Evolutionary conservation across 768 basidiomycete species (phyloP), one percentile per base, ranked within the genome.

Genomic region (Naganishia antarctica): DNA sequence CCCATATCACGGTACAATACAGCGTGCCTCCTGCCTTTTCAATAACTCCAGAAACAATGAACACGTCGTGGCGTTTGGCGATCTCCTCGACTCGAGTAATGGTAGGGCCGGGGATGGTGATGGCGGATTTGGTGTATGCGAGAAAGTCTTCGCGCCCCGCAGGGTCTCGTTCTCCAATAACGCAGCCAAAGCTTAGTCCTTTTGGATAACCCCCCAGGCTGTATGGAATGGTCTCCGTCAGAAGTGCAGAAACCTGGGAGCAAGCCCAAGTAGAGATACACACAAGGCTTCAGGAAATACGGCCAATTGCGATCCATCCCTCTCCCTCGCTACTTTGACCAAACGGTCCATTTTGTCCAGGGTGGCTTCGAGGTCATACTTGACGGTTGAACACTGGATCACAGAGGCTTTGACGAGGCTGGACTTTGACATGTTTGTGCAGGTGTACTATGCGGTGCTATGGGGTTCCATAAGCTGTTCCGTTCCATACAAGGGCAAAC

Each of bases 131-230:
- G 63, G 82, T 71, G 71, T 86, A 87, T 23, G 79, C 80, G 26
- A 84, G 67, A 69, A 80, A 87, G 69, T 86, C 85, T 34, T 86
- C 83, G 26, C 86, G 80, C 9, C 85, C 85, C 59, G 80, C 76
- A 0, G 78, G 73, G 1, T 75, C 68, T 26, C 85, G 81, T 0
- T 81, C 80, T 28, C 86, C 86, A 0, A 87, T 80, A 6, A 77
- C 67, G 65, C 79, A 74, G 2, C 83, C 83, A 63, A 85, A 84
- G 1, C 80, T 65, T 0, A 16, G 15, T 21, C 66, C 64, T 46
- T 69, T 69, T 0, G 70, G 68, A 60, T 71, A 71, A 7, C 70
- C 70, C 18, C 70, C 70, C 4, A 69, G 60, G 48, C 67, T 70
- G 44, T 8, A n/a, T n/a, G n/a, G n/a, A n/a, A n/a, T n/a, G 7